These are phyloP conservation scores for Plenodomus biglobosus DNA, from an alignment of 2,329 filamentous ascomycete genomes.

Conservation along the genomic window DNA sequence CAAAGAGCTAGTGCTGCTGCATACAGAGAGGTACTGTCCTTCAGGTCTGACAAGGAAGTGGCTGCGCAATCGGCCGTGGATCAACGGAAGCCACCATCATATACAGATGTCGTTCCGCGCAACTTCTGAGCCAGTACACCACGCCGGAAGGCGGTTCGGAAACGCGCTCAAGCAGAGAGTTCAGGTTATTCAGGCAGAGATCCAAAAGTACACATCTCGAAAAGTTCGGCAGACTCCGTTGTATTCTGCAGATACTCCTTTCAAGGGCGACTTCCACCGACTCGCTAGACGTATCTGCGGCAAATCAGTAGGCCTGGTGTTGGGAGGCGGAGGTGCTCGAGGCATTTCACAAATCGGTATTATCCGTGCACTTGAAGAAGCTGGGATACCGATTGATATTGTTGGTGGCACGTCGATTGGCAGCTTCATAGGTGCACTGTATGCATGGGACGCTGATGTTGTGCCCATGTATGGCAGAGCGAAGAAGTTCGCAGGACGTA, in stretches of 20 bases:
- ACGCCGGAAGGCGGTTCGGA: slow-evolving; percentile 75
- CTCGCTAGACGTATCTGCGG: slow-evolving; percentile 87
- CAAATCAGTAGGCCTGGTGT: slow-evolving; percentile 89
- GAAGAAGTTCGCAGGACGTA: slow-evolving; percentile 97
- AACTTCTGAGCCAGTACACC: slow-evolving; percentile 73
- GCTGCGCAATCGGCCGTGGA: slow-evolving; percentile 89
- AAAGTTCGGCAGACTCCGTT: slow-evolving; percentile 84
- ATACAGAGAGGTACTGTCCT: slow-evolving; percentile 82
- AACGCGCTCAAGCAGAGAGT: slow-evolving; percentile 88
- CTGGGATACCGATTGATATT: slow-evolving; percentile 93
- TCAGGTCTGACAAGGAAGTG: slow-evolving; percentile 85
- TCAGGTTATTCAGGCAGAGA: slow-evolving; percentile 92
- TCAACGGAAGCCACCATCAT: slow-evolving; percentile 96
- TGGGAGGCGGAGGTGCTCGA: slow-evolving; percentile 89
- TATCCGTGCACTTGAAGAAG: slow-evolving; percentile 92
- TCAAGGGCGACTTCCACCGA: slow-evolving; percentile 95
- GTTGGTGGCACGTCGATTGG: slow-evolving; percentile 96
- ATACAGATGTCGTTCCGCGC: slow-evolving; percentile 91
- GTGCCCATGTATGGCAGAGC: slow-evolving; percentile 95
- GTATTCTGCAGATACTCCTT: slow-evolving; percentile 87
- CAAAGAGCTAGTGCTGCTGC: slow-evolving; percentile 87
- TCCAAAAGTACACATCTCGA: slow-evolving; percentile 96
- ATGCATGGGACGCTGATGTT: slow-evolving; percentile 93
- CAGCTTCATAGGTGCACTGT: slow-evolving; percentile 90
- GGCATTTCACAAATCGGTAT: slow-evolving; percentile 93